Percentiles rank a stretch among this genome's conserved stretches.
Evolutionary conservation across 768 basidiomycete genomes (phyloP).

Genomic region (Mycena venus): DNA sequence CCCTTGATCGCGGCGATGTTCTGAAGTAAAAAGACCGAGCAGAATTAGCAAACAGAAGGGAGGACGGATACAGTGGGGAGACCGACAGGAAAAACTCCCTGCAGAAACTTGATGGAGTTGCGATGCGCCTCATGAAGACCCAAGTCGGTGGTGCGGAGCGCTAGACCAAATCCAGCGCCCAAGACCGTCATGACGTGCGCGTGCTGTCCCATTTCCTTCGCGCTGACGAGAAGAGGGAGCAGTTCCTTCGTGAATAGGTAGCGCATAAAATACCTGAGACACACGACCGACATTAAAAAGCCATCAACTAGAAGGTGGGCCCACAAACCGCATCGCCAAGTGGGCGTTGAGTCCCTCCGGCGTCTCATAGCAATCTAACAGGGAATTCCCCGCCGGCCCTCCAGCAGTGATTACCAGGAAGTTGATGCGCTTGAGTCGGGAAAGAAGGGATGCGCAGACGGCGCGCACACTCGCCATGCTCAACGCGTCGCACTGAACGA

Average conservation of each 20-base stretch:
- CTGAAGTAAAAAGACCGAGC: neutral
- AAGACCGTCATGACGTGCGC: conserved; percentile 25
- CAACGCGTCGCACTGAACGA: conserved; percentile 40
- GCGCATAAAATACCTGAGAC: conserved; percentile 44
- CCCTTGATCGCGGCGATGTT: neutral
- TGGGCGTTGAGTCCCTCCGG: conserved; percentile 51
- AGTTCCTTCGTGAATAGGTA: conserved; percentile 50
- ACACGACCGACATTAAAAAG: conserved; percentile 41
- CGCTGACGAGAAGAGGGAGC: conserved; percentile 44
- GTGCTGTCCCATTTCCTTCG: conserved; percentile 40
- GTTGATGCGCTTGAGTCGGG: conserved; percentile 47
- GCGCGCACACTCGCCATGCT: conserved; percentile 24
- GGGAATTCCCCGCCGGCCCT: conserved; percentile 40
- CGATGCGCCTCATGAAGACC: neutral
- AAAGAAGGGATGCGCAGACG: neutral
- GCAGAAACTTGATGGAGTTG: neutral
- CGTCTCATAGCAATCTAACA: conserved; percentile 47
- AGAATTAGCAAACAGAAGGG: neutral
- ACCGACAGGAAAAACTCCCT: neutral
- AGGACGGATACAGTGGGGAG: neutral
- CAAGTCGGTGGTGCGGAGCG: neutral
- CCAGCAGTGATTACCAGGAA: conserved; percentile 48
- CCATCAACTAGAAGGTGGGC: conserved; percentile 37
- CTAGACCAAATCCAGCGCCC: conserved; percentile 28
- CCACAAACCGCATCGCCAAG: conserved; percentile 44